Conservation (phyloP, 2,329 filamentous ascomycete genomes). For the Hypomyces rosellus region DNA sequence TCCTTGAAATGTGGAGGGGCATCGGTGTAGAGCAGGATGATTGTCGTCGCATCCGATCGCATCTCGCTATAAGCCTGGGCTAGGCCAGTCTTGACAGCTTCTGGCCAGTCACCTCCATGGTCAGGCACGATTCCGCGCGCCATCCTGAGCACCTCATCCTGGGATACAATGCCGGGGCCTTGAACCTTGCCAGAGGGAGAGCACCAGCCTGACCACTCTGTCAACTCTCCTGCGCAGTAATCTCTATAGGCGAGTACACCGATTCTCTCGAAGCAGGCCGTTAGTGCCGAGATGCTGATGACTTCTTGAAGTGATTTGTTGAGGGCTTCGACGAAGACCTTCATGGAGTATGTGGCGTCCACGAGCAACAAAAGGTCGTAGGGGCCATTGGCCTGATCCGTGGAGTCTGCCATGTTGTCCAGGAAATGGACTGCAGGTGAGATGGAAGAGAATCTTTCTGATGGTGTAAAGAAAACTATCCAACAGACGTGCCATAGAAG, state of each 20-base stretch:
- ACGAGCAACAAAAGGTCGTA: slow-evolving; percentile 42
- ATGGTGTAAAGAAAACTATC: neutral
- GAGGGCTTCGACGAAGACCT: slow-evolving; percentile 35
- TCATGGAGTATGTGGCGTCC: slow-evolving; percentile 42
- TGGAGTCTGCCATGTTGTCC: slow-evolving; percentile 14
- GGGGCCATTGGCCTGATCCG: slow-evolving; percentile 10
- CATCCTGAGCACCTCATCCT: slow-evolving; percentile 30
- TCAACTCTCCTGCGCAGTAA: slow-evolving; percentile 31
- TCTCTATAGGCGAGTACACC: slow-evolving; percentile 46
- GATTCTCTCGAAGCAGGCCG: slow-evolving; percentile 43
- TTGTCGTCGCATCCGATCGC: slow-evolving; percentile 40
- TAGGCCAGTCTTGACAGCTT: slow-evolving; percentile 44
- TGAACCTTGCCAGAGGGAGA: slow-evolving; percentile 16
- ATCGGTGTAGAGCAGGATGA: slow-evolving; percentile 44
- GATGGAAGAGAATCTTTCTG: neutral
- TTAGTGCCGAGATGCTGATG: slow-evolving; percentile 42
- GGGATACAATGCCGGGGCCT: slow-evolving; percentile 18
- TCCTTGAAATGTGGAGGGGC: slow-evolving; percentile 38
- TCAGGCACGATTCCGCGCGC: slow-evolving; percentile 25
- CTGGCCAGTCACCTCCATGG: slow-evolving; percentile 38
- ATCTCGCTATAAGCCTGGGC: slow-evolving; percentile 41
- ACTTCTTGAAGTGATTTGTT: slow-evolving; percentile 43
- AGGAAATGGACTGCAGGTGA: neutral
- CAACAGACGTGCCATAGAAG: neutral
- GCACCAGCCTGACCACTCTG: slow-evolving; percentile 46